Base-by-base conservation (phyloP, 1,139 yeast genomes). In the Yueomyces sp. region DNA sequence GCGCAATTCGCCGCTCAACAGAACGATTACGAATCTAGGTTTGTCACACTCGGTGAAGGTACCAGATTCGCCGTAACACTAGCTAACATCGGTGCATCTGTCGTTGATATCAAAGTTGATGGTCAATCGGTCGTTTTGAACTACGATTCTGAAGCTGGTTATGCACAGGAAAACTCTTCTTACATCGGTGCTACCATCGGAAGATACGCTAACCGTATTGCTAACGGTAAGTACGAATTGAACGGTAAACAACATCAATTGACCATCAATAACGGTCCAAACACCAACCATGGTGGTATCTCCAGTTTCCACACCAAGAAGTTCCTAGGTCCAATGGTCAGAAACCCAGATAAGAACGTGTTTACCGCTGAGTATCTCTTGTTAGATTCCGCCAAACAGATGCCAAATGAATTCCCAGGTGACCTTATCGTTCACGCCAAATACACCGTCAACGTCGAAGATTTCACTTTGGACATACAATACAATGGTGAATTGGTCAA, bases 161-260 rank as follows among this genome's bases (percentile, higher is more conserved):
- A 72, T 56, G 50, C 57, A 40, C 54, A 57, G 25, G 46, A 54
- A 11, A 54, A 64, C 32, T 71, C 74, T 54, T 76, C 77, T 25
- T 77, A 65, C 55, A 68, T 77, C 47, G 84, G 83, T 36, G 73
- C 81, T 36, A 73, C 81, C 26, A 71, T 78, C 36, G 86, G 86
- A 27, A 68, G 85, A 43, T 72, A 66, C 45, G 83, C 84, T 44
- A 79, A 79, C 59, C 66, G 86, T 49, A 70, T 79, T 44, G 63
- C 68, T 32, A 65, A 66, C 30, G 80, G 76, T 27, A 50, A 56
- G 42, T 66, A 76, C 49, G 49, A 52, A 27, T 52, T 76, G 26
- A 63, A 66, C 42, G 77, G 73, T 3, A 54, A 62, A 43, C 53
- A 59, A 19, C 71, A 66, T 53, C 56, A 63, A 27, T 58, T 77